Percentiles rank a stretch among this genome's conserved stretches.
phyloP scores from a whole-genome alignment of 805 yeast genomes.

The Candida berthetii region DNA sequence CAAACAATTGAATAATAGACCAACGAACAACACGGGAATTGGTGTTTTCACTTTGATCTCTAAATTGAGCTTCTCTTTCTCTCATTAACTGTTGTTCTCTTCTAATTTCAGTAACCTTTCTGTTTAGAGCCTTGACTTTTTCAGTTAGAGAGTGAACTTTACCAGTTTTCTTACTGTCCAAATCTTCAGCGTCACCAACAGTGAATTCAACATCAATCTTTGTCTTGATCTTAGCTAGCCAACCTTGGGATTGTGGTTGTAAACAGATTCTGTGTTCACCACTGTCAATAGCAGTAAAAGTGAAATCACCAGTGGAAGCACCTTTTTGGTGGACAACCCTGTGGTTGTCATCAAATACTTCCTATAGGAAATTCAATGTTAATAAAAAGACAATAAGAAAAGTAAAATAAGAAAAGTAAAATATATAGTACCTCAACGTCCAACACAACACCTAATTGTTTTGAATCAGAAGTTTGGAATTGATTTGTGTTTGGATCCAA shows the following conservation, averaged over 20 bases:
- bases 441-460: slow-evolving; percentile 31
- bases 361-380: slow-evolving; percentile 21
- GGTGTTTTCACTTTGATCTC: slow-evolving; percentile 67
- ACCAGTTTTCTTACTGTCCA: slow-evolving; percentile 62
- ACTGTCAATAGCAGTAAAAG: slow-evolving; percentile 66
- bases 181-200: slow-evolving; percentile 56
- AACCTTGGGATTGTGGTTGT: slow-evolving; percentile 44
- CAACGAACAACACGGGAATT: slow-evolving; percentile 68
- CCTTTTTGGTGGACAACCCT: slow-evolving; percentile 68
- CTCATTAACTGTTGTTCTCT: slow-evolving; percentile 64
- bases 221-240: slow-evolving; percentile 55
- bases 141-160: slow-evolving; percentile 50
- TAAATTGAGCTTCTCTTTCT: slow-evolving; percentile 68
- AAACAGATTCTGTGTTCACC: slow-evolving; percentile 80
- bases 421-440: slow-evolving; percentile 32
- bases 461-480: slow-evolving; percentile 26
- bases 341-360: slow-evolving; percentile 73
- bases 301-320: slow-evolving; percentile 58
- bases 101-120: slow-evolving; percentile 53
- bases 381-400: not conserved
- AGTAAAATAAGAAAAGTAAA: not conserved
- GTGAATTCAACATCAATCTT: slow-evolving; percentile 59
- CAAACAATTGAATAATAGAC: slow-evolving; percentile 62
- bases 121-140: slow-evolving; percentile 48
- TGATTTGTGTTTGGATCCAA: slow-evolving; percentile 28